phyloP scores from a whole-genome alignment of 2,329 filamentous ascomycete species.

The Paecilomyces fulvus region DNA sequence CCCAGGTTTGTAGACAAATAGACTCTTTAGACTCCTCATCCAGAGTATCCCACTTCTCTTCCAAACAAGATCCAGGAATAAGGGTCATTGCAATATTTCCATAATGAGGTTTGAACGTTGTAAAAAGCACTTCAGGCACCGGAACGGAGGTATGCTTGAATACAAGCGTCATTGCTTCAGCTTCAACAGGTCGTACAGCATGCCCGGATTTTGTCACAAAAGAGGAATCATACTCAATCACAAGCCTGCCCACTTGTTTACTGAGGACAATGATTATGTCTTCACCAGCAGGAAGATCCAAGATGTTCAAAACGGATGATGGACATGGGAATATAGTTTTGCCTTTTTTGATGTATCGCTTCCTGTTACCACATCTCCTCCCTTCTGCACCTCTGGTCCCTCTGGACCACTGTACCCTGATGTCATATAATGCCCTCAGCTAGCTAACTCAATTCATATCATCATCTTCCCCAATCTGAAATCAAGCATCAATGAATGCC shows the following conservation, averaged over 20 bases:
- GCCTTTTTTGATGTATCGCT: not conserved
- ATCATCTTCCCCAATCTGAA: too few species aligned
- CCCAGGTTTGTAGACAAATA: constrained; percentile 10
- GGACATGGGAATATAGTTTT: not conserved
- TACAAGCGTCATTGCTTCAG: constrained; percentile 15
- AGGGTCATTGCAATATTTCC: not conserved
- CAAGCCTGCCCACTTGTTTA: not conserved
- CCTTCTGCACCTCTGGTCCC: too few species aligned
- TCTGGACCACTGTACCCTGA: too few species aligned
- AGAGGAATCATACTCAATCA: constrained; percentile 12
- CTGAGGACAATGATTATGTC: constrained; percentile 2
- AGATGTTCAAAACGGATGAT: not conserved
- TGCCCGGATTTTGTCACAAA: constrained; percentile 10
- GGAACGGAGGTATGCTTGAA: constrained; percentile 11
- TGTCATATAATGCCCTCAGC: too few species aligned
- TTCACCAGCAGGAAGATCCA: constrained; percentile 3
- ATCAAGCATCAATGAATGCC: too few species aligned
- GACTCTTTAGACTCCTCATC: constrained; percentile 11
- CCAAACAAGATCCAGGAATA: too few species aligned
- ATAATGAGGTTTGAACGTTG: constrained; percentile 1
- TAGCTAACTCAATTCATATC: too few species aligned
- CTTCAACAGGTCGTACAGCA: constrained; percentile 5
- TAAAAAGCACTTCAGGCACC: constrained; percentile 10
- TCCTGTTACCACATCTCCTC: too few species aligned
- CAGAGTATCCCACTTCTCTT: too few species aligned